Base-by-base conservation (phyloP, 768 basidiomycete genomes). In the Leccinellum luteum region DNA sequence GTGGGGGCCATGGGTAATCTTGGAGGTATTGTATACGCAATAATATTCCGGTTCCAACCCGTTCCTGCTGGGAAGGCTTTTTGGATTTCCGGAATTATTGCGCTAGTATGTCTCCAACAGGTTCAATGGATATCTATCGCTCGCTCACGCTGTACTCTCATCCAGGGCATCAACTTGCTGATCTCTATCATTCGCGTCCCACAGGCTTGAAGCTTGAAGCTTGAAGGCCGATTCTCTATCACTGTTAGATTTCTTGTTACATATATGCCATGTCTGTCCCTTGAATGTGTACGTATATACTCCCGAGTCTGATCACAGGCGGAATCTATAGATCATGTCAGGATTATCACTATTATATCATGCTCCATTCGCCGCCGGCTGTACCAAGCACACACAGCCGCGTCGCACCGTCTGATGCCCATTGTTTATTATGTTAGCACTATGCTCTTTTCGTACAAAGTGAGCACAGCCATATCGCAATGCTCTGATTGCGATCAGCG, bases 21-120 rank as follows among this genome's bases (percentile, higher is more conserved):
- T 50, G 79, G 83, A 4, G 83, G 83, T 4, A 69, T 83, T 48
- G 58, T 79, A 25, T 82, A 77, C 35, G 79, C 81, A 1, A 60
- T 83, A 0, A 64, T 84, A 19, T 82, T 79, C 55, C 73, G 82
- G 14, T 80, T 79, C 66, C 77, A 77, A 45, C 64, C 74, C 1
- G 58, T 67, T 19, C 69, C 75, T 6, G 52, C 64, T 9, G 79
- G 80, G 12, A 76, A 75, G 47, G 73, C 78, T 0, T 80, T 80
- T 55, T 78, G 79, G 78, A 76, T 81, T 38, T 72, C 73, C 48
- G 82, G 82, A 5, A 57, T 73, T 4, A 67, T 83, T 21, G 73
- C 73, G 17, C 60, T 79, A 52, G 76, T 71, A 8, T 14, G 69
- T 52, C 27, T 17, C 14, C 10, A 21, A 43, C 41, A 19, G 19